Conservation (phyloP, 2,329 filamentous ascomycete genomes). For the Fusarium foetens region DNA sequence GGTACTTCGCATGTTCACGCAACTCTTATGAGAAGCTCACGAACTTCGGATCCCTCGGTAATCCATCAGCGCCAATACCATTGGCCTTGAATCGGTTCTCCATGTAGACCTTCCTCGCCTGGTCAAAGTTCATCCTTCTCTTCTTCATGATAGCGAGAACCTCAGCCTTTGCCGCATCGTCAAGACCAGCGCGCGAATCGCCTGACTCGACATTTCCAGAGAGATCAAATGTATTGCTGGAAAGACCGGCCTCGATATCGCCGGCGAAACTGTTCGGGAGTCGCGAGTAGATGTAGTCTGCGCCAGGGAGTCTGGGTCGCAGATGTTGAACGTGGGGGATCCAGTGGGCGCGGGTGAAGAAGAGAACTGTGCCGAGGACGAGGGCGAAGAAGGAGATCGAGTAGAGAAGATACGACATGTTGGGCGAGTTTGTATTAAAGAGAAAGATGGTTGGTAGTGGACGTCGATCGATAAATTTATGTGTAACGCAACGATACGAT, state of each 20-base stretch:
- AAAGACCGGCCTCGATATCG: constrained; percentile 89
- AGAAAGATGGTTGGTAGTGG: background rate
- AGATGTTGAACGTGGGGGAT: constrained; percentile 72
- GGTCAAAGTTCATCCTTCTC: constrained; percentile 84
- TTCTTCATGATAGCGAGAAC: constrained; percentile 92
- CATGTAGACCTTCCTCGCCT: constrained; percentile 86
- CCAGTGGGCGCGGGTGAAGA: constrained; percentile 84
- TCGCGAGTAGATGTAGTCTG: constrained; percentile 77
- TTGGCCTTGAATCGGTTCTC: constrained; percentile 87
- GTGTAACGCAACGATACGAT: constrained; percentile 2
- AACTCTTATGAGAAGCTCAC: constrained; percentile 75
- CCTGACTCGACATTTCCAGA: constrained; percentile 80
- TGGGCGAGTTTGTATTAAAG: constrained; percentile 20
- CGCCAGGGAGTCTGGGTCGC: constrained; percentile 61
- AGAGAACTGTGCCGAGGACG: constrained; percentile 77
- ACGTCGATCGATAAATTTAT: constrained; percentile 1
- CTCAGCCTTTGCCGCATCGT: constrained; percentile 81
- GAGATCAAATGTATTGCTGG: constrained; percentile 85
- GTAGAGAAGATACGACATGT: constrained; percentile 86
- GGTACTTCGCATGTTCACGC: background rate
- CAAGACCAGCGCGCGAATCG: constrained; percentile 82
- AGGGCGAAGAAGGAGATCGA: constrained; percentile 77
- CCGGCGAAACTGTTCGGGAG: constrained; percentile 81
- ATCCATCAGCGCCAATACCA: constrained; percentile 87
- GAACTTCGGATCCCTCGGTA: constrained; percentile 92